Conservation (phyloP, 2,329 filamentous ascomycete genomes). For the Paraphaeosphaeria minitans region DNA sequence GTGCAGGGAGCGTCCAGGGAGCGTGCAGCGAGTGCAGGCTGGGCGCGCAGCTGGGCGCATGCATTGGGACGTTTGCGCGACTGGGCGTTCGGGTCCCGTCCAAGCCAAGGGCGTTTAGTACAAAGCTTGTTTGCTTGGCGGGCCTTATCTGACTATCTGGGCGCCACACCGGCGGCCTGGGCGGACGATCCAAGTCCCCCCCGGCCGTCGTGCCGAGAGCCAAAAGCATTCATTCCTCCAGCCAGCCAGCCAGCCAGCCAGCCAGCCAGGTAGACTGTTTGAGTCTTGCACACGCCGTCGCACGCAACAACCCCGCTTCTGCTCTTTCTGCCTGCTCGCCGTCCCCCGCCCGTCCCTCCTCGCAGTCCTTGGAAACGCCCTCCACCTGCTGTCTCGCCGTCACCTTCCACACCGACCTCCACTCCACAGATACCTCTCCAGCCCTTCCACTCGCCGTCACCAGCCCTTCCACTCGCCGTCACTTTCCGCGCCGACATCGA, state of each 20-base stretch:
- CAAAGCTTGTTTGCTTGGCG: conserved; percentile 46
- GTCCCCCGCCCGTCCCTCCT: neutral
- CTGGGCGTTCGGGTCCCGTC: no score
- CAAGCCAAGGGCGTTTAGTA: conserved; percentile 40
- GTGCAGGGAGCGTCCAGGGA: no score
- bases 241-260: no score
- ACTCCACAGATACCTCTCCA: no score
- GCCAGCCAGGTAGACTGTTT: no score
- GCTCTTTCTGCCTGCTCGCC: conserved; percentile 5
- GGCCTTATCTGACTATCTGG: conserved; percentile 43
- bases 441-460: neutral
- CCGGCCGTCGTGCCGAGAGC: conserved; percentile 31
- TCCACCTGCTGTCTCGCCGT: no score
- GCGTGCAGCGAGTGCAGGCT: no score
- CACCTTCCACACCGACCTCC: no score
- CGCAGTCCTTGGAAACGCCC: no score
- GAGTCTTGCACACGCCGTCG: conserved; percentile 33
- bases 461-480: conserved; percentile 13
- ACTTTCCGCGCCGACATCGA: conserved; percentile 22
- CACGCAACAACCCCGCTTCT: conserved; percentile 23
- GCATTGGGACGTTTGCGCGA: no score
- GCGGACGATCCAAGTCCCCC: conserved; percentile 41
- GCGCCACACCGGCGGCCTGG: conserved; percentile 42
- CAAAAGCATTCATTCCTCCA: conserved; percentile 33
- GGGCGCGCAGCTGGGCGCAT: conserved; percentile 21